A percentile compares a stretch with the other conserved stretches of the same genome.
phyloP scores from a whole-genome alignment of 2,329 filamentous ascomycete species.

The Xenosphaeropsis pyriputrescens region DNA sequence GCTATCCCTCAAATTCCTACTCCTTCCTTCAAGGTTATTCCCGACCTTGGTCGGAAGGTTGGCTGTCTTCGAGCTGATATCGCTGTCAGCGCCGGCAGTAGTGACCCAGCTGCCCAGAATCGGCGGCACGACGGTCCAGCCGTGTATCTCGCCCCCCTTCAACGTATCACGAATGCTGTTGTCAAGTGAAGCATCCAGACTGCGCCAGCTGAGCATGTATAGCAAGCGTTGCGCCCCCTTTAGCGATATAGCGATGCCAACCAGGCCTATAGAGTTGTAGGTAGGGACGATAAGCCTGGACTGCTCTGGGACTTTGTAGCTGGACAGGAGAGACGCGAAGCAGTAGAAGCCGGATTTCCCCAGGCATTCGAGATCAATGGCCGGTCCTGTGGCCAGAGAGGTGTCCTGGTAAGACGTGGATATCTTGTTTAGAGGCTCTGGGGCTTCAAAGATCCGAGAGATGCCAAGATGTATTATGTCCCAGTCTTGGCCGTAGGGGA shows the following conservation, averaged over 20 bases:
- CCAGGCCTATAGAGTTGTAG: neutral
- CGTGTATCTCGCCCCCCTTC: neutral
- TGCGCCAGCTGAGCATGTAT: neutral
- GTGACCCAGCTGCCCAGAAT: neutral
- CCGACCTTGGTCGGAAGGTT: neutral
- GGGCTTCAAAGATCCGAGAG: too few species aligned
- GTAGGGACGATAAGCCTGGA: neutral
- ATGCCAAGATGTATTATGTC: conserved; percentile 33
- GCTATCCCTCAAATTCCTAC: conserved; percentile 32
- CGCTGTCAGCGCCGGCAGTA: neutral
- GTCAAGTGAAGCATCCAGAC: neutral
- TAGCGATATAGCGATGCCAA: neutral
- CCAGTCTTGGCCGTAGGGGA: conserved; percentile 36
- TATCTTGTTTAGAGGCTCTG: too few species aligned
- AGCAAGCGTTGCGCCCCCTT: neutral
- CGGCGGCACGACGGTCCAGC: neutral
- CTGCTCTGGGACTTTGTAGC: too few species aligned
- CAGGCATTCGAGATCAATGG: too few species aligned
- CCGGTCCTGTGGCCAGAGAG: too few species aligned
- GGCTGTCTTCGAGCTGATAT: neutral
- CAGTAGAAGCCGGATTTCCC: too few species aligned
- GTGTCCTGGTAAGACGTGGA: too few species aligned
- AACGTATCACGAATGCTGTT: neutral
- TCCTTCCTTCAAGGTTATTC: too few species aligned
- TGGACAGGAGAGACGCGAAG: too few species aligned